These are phyloP conservation scores for Glomus cerebriforme DNA, from an alignment of 192 early-diverging fungal species.

Conservation along the genomic window DNA sequence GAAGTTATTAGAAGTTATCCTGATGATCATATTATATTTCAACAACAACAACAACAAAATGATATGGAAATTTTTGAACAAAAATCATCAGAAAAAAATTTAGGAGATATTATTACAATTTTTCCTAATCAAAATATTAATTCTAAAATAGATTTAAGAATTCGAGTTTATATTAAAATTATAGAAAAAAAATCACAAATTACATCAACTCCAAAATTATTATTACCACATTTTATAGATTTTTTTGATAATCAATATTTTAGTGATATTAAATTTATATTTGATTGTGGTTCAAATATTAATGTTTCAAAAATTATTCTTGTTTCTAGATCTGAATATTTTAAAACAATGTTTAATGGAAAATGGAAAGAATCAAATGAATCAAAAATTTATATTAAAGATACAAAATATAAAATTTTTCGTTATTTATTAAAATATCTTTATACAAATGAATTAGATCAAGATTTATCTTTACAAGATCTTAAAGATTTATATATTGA, in stretches of 20 bases:
- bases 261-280: conserved; percentile 29
- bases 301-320: conserved; percentile 12
- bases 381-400: conserved; percentile 18
- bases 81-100: too few species aligned
- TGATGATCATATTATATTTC: too few species aligned
- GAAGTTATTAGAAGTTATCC: too few species aligned
- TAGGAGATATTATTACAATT: too few species aligned
- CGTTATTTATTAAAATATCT: not conserved
- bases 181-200: too few species aligned
- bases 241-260: conserved; percentile 17
- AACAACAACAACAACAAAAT: too few species aligned
- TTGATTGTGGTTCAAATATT: conserved; percentile 13
- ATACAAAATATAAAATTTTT: conserved; percentile 20
- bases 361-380: conserved; percentile 20
- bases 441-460: not conserved
- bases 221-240: not conserved
- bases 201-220: too few species aligned
- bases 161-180: too few species aligned
- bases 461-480: not conserved
- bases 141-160: too few species aligned
- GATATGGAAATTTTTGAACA: too few species aligned
- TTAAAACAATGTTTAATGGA: conserved; percentile 21
- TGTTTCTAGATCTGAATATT: conserved; percentile 26
- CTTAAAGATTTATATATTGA: not conserved
- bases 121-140: too few species aligned